Percentiles rank a stretch among this genome's conserved stretches.
Conservation (phyloP, 2,329 filamentous ascomycete species). For the Dryadomyces quercivorus region DNA sequence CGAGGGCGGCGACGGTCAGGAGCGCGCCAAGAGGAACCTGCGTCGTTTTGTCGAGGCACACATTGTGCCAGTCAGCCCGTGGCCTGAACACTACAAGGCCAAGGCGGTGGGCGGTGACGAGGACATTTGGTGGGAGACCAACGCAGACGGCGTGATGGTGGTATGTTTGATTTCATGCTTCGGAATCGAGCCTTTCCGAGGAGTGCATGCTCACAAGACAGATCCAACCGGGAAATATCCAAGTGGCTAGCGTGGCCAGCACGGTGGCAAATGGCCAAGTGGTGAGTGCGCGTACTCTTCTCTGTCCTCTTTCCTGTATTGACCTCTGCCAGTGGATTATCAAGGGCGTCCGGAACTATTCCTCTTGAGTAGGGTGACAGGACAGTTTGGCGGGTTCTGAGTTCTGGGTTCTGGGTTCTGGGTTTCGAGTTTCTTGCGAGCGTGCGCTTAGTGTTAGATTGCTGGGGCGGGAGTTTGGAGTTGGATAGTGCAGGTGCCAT, state of each 20-base stretch:
- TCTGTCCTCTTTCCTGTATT: background rate
- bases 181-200: background rate
- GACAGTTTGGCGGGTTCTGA: too few relatives aligned
- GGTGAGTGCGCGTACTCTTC: constrained; percentile 26
- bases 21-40: constrained; percentile 66
- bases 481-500: too few relatives aligned
- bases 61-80: constrained; percentile 63
- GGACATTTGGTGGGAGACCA: constrained; percentile 70
- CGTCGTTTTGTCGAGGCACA: constrained; percentile 76
- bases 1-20: constrained; percentile 59
- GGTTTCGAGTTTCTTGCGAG: too few relatives aligned
- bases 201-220: constrained; percentile 16
- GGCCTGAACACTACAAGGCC: constrained; percentile 54
- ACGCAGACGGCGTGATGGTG: constrained; percentile 51
- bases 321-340: constrained; percentile 46
- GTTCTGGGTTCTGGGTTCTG: too few relatives aligned
- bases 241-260: constrained; percentile 62
- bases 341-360: constrained; percentile 38
- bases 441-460: too few relatives aligned
- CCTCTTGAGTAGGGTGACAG: background rate
- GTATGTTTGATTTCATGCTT: constrained; percentile 30
- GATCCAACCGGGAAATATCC: constrained; percentile 69
- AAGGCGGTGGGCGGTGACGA: constrained; percentile 50
- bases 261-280: constrained; percentile 81
- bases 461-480: background rate